Conservation (phyloP, 2,329 filamentous ascomycete species). For the Fonsecaea erecta region DNA sequence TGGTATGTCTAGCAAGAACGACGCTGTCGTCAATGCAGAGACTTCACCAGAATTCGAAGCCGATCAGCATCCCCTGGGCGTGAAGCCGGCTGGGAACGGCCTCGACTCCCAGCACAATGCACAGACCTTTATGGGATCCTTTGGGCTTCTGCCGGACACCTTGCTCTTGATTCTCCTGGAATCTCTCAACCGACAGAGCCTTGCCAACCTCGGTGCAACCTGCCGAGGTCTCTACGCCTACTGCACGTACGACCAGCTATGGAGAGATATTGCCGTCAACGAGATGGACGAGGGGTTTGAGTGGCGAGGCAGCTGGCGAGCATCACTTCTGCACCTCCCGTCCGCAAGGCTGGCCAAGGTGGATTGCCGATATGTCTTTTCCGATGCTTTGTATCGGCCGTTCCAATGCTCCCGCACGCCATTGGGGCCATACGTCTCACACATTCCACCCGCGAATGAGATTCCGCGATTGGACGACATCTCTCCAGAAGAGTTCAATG, state of each 20-base stretch:
- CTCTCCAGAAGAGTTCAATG: slow-evolving; percentile 72
- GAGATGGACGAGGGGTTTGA: slow-evolving; percentile 50
- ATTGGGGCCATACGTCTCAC: slow-evolving; percentile 67
- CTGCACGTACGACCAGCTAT: slow-evolving; percentile 80
- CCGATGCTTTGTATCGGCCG: slow-evolving; percentile 85
- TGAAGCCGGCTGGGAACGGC: slow-evolving; percentile 87
- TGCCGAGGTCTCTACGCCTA: slow-evolving; percentile 89
- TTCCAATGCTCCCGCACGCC: slow-evolving; percentile 84
- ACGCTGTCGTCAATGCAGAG: slow-evolving; percentile 1
- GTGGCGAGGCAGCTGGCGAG: slow-evolving; percentile 86
- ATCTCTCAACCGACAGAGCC: slow-evolving; percentile 65
- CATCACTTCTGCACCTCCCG: slow-evolving; percentile 70
- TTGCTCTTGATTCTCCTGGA: slow-evolving; percentile 76
- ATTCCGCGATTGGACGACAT: slow-evolving; percentile 73
- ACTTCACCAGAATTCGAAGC: slow-evolving; percentile 38
- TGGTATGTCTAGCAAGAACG: background rate
- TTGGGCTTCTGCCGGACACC: slow-evolving; percentile 78
- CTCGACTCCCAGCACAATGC: slow-evolving; percentile 70
- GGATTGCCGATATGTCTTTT: slow-evolving; percentile 79
- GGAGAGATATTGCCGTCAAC: slow-evolving; percentile 78
- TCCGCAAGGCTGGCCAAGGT: slow-evolving; percentile 61
- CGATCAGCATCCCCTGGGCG: slow-evolving; percentile 80
- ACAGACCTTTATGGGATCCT: slow-evolving; percentile 67
- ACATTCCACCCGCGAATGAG: slow-evolving; percentile 74
- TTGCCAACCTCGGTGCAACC: slow-evolving; percentile 72